Evolutionary conservation across 1,139 yeast genomes (phyloP).

Genomic region (Ogataea hybrid): DNA sequence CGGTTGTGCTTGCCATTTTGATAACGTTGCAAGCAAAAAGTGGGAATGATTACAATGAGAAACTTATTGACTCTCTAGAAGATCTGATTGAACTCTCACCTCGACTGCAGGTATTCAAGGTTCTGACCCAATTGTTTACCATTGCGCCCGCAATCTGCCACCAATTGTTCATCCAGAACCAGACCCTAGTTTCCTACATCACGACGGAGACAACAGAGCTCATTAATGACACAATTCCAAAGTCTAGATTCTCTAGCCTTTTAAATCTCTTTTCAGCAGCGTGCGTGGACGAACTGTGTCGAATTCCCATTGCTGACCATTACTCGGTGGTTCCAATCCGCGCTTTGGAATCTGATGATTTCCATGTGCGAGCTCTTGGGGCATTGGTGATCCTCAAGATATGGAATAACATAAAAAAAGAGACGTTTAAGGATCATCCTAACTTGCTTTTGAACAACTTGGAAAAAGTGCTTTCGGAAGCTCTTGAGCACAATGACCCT

Average conservation of each 20-base stretch:
- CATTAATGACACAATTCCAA: slow-evolving; percentile 2
- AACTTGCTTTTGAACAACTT: slow-evolving; percentile 27
- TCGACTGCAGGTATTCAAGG: slow-evolving; percentile 15
- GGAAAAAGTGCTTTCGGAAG: slow-evolving; percentile 25
- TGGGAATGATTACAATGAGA: slow-evolving; percentile 2
- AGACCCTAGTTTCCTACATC: slow-evolving; percentile 18
- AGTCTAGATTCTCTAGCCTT: slow-evolving; percentile 6
- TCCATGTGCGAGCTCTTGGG: slow-evolving; percentile 30
- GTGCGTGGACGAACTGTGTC: slow-evolving; percentile 28
- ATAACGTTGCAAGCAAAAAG: slow-evolving; percentile 2
- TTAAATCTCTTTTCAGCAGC: slow-evolving; percentile 28
- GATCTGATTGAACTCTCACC: slow-evolving; percentile 18
- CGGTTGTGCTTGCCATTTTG: not conserved
- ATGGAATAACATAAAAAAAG: slow-evolving; percentile 41
- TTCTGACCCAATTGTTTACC: slow-evolving; percentile 24
- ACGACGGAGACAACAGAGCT: slow-evolving; percentile 24
- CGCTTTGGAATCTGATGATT: slow-evolving; percentile 10
- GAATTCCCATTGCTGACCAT: slow-evolving; percentile 26
- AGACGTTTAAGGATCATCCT: slow-evolving; percentile 28
- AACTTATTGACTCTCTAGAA: slow-evolving; percentile 19
- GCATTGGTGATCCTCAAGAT: slow-evolving; percentile 40
- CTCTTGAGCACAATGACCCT: slow-evolving; percentile 3
- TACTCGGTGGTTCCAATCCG: slow-evolving; percentile 22
- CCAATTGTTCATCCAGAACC: slow-evolving; percentile 20
- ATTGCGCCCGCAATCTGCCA: slow-evolving; percentile 18